These are phyloP conservation scores for Cladosporium sp. DNA, from an alignment of 2,329 filamentous ascomycete species.

Conservation along the genomic window DNA sequence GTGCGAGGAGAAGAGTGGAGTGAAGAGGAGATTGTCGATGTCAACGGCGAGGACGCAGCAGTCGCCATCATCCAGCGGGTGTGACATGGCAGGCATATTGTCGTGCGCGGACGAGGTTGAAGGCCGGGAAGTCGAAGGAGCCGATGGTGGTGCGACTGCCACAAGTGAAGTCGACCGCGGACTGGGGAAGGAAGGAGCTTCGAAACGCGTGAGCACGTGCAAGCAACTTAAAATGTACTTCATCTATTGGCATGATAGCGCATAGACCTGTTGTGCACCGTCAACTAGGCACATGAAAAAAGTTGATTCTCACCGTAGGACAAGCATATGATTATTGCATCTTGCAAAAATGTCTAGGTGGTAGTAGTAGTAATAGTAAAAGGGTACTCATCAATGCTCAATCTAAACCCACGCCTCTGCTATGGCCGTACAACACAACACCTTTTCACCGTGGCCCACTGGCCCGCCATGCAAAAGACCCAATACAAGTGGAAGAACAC, in stretches of 20 bases:
- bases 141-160: background rate
- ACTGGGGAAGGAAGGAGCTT: background rate
- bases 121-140: background rate
- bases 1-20: constrained; percentile 7
- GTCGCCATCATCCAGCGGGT: background rate
- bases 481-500: background rate
- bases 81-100: background rate
- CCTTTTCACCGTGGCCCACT: background rate
- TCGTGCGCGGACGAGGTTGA: background rate
- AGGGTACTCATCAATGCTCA: background rate
- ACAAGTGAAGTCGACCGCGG: background rate
- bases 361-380: background rate
- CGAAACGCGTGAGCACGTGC: background rate
- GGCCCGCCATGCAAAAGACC: constrained; percentile 11
- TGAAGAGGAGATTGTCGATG: constrained; percentile 1
- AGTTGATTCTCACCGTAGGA: background rate
- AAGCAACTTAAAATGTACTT: background rate
- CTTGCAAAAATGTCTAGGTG: background rate
- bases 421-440: background rate
- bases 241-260: too few relatives aligned
- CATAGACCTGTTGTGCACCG: too few relatives aligned
- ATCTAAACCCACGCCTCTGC: constrained; percentile 7
- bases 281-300: too few relatives aligned
- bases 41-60: background rate
- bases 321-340: background rate